Evolutionary conservation across 768 basidiomycete species (phyloP).

Genomic region (Xerocomus brunneocitrinus): DNA sequence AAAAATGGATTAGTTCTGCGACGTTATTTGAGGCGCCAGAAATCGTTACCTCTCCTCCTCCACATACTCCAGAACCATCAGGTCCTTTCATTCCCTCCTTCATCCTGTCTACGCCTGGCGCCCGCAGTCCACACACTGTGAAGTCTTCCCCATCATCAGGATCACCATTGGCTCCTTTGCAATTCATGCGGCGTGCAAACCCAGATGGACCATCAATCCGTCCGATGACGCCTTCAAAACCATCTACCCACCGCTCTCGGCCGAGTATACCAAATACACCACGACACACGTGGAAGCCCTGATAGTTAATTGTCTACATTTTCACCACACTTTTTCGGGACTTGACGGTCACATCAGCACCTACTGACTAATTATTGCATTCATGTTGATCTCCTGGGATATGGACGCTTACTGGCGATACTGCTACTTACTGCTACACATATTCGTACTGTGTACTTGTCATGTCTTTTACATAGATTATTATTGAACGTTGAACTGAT

Average conservation of each 20-base stretch:
- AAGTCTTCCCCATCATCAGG: constrained; percentile 57
- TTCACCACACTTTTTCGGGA: constrained; percentile 16
- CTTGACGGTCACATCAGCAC: constrained; percentile 9
- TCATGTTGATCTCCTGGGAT: constrained; percentile 28
- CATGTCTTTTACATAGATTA: constrained; percentile 18
- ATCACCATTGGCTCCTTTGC: constrained; percentile 74
- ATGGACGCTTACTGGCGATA: constrained; percentile 24
- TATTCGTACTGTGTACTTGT: constrained; percentile 26
- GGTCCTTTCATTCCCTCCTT: constrained; percentile 60
- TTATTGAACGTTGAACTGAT: neutral
- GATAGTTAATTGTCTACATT: constrained; percentile 21
- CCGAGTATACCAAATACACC: constrained; percentile 39
- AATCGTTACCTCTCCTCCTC: constrained; percentile 32
- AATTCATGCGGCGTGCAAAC: constrained; percentile 81
- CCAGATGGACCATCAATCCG: constrained; percentile 48
- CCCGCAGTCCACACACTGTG: constrained; percentile 42
- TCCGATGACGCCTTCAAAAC: constrained; percentile 64
- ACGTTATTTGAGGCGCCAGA: constrained; percentile 60
- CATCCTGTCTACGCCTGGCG: constrained; percentile 47
- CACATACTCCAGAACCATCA: constrained; percentile 66
- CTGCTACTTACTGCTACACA: constrained; percentile 17
- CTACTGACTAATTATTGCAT: constrained; percentile 26
- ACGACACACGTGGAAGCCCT: constrained; percentile 66
- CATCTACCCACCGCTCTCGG: constrained; percentile 42
- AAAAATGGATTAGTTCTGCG: constrained; percentile 82